These are phyloP conservation scores for Hymenoscyphus occultus DNA, from an alignment of 2,329 filamentous ascomycete genomes.

Conservation along the genomic window DNA sequence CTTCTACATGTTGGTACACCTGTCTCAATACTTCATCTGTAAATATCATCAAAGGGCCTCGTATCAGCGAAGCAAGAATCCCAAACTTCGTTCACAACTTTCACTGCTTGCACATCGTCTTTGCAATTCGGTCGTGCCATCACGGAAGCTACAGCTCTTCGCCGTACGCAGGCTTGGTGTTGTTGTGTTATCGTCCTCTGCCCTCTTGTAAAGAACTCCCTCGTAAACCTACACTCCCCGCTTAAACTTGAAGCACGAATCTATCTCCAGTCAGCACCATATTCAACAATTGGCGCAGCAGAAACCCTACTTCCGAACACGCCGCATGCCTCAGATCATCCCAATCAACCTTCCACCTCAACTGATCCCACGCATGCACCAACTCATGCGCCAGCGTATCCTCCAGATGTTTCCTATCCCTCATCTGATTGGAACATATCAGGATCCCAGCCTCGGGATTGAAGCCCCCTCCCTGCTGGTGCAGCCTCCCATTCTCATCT, in stretches of 20 bases:
- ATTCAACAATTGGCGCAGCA: not conserved
- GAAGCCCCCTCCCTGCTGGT: constrained; percentile 75
- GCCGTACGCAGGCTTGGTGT: constrained; percentile 86
- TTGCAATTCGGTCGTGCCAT: constrained; percentile 75
- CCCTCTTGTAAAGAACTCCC: constrained; percentile 79
- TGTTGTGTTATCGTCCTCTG: constrained; percentile 91
- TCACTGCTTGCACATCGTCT: constrained; percentile 80
- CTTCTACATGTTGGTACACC: constrained; percentile 28
- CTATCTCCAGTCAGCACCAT: constrained; percentile 44
- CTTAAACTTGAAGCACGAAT: constrained; percentile 91
- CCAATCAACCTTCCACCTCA: constrained; percentile 88
- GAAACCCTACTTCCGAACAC: constrained; percentile 73
- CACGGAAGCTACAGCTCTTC: constrained; percentile 76
- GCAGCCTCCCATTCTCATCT: constrained; percentile 46
- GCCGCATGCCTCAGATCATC: constrained; percentile 81
- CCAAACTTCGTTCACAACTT: constrained; percentile 96
- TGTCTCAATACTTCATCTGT: constrained; percentile 54
- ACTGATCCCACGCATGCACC: constrained; percentile 93
- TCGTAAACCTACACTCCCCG: constrained; percentile 87
- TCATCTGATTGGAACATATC: constrained; percentile 88
- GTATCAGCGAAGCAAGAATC: constrained; percentile 95
- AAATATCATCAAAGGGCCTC: constrained; percentile 94
- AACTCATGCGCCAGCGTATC: constrained; percentile 96
- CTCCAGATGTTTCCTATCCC: constrained; percentile 77
- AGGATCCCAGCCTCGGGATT: constrained; percentile 82